Evolutionary conservation across 352 stramenopile genomes (phyloP).

Genomic region (Pythium inflatum): DNA sequence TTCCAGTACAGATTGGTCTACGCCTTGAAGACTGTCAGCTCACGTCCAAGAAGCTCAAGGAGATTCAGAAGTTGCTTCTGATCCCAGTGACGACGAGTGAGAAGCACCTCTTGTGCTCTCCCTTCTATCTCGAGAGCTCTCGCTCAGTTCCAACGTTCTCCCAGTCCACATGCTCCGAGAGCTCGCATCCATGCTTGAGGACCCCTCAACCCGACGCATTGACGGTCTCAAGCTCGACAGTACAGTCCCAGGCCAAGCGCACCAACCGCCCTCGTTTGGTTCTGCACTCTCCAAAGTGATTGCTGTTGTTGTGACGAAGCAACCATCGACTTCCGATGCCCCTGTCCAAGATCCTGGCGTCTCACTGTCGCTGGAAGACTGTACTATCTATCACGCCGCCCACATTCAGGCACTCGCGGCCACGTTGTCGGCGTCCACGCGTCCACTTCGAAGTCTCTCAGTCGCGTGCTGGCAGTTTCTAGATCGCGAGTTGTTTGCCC

Average conservation of each 20-base stretch:
- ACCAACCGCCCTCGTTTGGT: background rate
- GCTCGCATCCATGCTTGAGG: background rate
- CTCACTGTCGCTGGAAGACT: slow-evolving; percentile 5
- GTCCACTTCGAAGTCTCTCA: slow-evolving; percentile 1
- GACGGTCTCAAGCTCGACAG: slow-evolving; percentile 2
- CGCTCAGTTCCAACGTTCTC: slow-evolving; percentile 5
- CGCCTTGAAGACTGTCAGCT: slow-evolving; percentile 13
- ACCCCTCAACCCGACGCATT: slow-evolving; percentile 5
- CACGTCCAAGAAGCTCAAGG: background rate
- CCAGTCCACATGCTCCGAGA: background rate
- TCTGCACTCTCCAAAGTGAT: background rate
- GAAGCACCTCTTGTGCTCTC: background rate
- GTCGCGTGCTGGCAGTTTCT: slow-evolving; percentile 5
- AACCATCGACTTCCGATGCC: background rate
- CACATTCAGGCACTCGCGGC: background rate
- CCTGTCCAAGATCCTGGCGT: background rate
- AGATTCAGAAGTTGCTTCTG: background rate
- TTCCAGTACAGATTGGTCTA: background rate
- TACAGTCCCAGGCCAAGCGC: background rate
- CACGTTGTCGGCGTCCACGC: background rate
- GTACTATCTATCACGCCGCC: background rate
- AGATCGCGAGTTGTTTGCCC: background rate
- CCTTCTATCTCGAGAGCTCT: background rate
- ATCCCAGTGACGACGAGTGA: background rate
- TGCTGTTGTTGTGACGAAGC: background rate